Conservation (phyloP, 805 yeast species). For the Phaffomyces antillensis region DNA sequence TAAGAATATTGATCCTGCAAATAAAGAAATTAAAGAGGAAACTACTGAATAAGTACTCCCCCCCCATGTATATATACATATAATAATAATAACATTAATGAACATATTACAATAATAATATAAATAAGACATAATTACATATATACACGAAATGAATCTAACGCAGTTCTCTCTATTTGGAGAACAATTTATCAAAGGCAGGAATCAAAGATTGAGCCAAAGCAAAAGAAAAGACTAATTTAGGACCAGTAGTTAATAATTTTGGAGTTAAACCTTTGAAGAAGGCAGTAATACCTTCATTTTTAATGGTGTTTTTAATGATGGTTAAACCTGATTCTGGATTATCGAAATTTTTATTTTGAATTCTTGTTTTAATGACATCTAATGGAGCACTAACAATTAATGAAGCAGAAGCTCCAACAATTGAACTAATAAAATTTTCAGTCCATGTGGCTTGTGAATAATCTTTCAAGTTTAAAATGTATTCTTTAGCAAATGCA, state of each 20-base stretch:
- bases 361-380: constrained; percentile 97
- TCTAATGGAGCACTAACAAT: constrained; percentile 97
- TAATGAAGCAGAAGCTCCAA: constrained; percentile 95
- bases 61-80: neutral
- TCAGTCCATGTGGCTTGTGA: constrained; percentile 90
- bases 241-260: constrained; percentile 95
- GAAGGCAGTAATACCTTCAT: constrained; percentile 77
- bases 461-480: constrained; percentile 81
- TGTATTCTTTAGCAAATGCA: constrained; percentile 96
- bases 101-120: neutral
- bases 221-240: constrained; percentile 96
- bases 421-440: constrained; percentile 89
- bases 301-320: constrained; percentile 84
- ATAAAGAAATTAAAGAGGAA: constrained; percentile 4
- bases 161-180: constrained; percentile 3
- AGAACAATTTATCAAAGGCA: constrained; percentile 74
- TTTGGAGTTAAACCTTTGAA: constrained; percentile 94
- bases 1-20: constrained; percentile 31
- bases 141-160: constrained; percentile 4
- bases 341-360: constrained; percentile 91
- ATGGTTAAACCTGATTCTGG: constrained; percentile 92
- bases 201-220: constrained; percentile 96
- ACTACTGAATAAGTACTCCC: neutral
- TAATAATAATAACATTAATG: neutral
- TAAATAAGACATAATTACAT: neutral